phyloP scores from a whole-genome alignment of 306 rosid species.

The Arachis stenosperma region DNA sequence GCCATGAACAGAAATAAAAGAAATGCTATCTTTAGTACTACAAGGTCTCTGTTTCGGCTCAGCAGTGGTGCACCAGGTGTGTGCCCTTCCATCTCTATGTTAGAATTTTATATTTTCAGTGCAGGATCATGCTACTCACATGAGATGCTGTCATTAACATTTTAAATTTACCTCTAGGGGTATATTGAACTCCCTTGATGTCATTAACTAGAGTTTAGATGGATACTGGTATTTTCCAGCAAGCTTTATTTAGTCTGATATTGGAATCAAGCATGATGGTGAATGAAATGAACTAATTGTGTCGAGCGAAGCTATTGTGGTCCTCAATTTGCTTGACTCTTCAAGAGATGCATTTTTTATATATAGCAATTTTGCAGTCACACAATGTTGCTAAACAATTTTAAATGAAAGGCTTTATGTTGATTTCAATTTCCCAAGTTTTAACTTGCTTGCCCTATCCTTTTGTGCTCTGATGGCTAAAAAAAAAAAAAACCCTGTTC shows the following conservation, averaged over 20 bases:
- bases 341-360: background rate
- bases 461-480: background rate
- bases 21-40: conserved; percentile 70
- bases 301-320: background rate
- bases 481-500: background rate
- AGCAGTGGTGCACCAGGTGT: conserved; percentile 96
- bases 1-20: conserved; percentile 78
- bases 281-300: conserved; percentile 15
- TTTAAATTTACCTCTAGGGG: background rate
- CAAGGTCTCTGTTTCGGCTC: conserved; percentile 78
- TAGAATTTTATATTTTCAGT: conserved; percentile 24
- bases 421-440: conserved; percentile 27
- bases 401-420: background rate
- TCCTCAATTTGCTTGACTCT: background rate
- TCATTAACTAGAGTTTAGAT: conserved; percentile 2
- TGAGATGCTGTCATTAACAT: conserved; percentile 15
- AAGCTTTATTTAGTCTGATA: conserved; percentile 7
- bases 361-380: conserved; percentile 1
- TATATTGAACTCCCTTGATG: conserved; percentile 18
- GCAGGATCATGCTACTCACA: background rate
- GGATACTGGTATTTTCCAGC: conserved; percentile 2
- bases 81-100: conserved; percentile 36
- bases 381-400: background rate
- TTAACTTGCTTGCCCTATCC: conserved; percentile 12
- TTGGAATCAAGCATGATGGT: conserved; percentile 16